Base-by-base conservation (phyloP, 2,329 filamentous ascomycete genomes). In the Apiospora rasikravindrae region DNA sequence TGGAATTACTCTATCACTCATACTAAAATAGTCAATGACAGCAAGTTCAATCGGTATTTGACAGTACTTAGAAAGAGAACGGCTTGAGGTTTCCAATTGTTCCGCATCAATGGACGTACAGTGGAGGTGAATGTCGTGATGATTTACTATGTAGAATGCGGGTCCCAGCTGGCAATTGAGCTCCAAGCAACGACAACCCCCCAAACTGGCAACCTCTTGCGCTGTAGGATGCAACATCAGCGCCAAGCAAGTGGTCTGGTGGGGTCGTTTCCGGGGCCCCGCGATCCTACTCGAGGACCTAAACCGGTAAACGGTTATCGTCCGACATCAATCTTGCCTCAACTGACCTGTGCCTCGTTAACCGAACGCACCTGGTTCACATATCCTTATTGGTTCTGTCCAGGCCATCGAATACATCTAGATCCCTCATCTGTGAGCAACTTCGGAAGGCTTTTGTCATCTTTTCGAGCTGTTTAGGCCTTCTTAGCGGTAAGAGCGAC, bases 1-100 rank as follows among this genome's bases (percentile, higher is more conserved):
- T 61, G 8, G 19, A 37, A 37, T 11, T 4, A 3, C 29, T 22
- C 7, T 10, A 11, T 4, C 3, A 11, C 11, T 37, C 7, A 33
- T 61, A 37, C 53, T 61, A 61, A 61, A 37, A 22, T 11, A 61
- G 33, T 61, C 53, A 61, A 61, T 37, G 29, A 61, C 53, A 61
- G 16, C 16, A 37, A 37, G 16, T 37, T 61, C 29, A 33, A 4
- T 37, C 16, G 19, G 33, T 19, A 22, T 61, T 11, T 11, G 19
- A 2, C 33, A 33, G 16, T 61, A 16, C 7, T 29, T 19, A 22
- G 16, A 19, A 61, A 37, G 16, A 10, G 3, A 22, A 37, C 22
- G 26, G 7, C n/a, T n/a, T n/a, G n/a, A 16, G 29, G 33, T 7
- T 37, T 8, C 5, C 2, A 37, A 42, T 2, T 53, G 11, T 61